Base-by-base conservation (phyloP, 164 flowering plant species). In the Macadamia tetraphylla region DNA sequence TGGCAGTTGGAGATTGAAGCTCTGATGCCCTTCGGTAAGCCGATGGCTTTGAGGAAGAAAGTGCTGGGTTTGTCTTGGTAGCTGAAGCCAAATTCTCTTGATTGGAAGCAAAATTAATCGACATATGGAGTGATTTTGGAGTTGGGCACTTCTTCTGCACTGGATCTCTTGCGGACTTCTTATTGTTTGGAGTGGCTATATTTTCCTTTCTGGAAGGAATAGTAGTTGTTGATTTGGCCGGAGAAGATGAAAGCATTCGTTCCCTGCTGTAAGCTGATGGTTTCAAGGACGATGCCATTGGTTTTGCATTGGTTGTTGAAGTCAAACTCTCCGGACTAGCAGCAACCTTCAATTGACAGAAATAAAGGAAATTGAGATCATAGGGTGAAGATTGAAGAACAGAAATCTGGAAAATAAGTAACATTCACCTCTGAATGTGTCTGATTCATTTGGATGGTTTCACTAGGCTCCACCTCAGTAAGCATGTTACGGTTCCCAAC, bases 11-110 rank as follows among this genome's bases (percentile, higher is more conserved):
- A 32, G 71, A 51, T 67, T 70, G 74, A 9, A 66, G 56, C 70
- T 77, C 83, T 31, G 89, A 70, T 55, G 75, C 67, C 69, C 69
- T 70, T 68, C 60, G 64, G 58, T 65, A 60, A 71, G 66, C 46
- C n/a, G 70, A 69, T 62, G 74, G 48, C 62, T 74, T 82, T 52
- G 78, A 60, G 31, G 76, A 71, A n/a, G 83, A 71, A 48, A 60
- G 61, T 18, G 43, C 51, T 49, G 59, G 70, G 57, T 76, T 76
- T 74, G 61, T 81, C 71, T 69, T 75, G 62, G 67, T 74, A 58
- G 60, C 63, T 61, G 65, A 67, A 49, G 69, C 71, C 48, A 64
- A 53, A 65, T 42, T 70, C 62, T 73, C 74, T 77, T 62, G 66
- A 67, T 60, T 64, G 53, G 60, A 65, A 58, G 67, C 46, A 46